Base-by-base conservation (phyloP, 805 yeast species). In the Ogataea angusta region DNA sequence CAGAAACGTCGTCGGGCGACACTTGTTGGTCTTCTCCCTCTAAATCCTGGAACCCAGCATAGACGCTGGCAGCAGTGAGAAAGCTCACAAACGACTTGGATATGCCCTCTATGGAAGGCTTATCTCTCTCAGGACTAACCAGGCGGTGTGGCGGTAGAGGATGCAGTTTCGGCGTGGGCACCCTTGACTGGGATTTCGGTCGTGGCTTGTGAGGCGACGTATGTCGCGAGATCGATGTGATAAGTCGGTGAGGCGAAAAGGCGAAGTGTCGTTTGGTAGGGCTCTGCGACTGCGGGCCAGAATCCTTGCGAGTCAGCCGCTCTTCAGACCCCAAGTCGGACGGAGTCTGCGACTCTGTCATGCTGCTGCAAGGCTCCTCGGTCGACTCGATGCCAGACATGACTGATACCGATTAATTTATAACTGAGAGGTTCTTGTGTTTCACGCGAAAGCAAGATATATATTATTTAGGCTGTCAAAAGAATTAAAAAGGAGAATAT, bases 51-150 rank as follows among this genome's bases (percentile, higher is more conserved):
- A 62, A 59, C 10, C 68, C 70, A 6, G 76, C 70, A 52, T 72
- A 75, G 43, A 75, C 69, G 46, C 79, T 73, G 0, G 83, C 80
- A 0, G 82, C 72, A 0, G 84, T 76, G 40, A 79, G 62, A 37
- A 76, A 53, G 0, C 77, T 73, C 3, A 75, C 79, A 48, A 79
- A 69, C 30, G 79, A 73, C 49, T 68, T 69, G 13, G 78, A 73
- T 59, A 73, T 70, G 30, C 67, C 70, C 10, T 67, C 65, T 1
- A 60, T 52, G 2, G 58, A 47, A 4, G 43, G 45, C 36, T 47
- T 41, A 21, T 47, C 53, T 26, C 31, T 28, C 10, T 49, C 50
- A 23, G 31, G 32, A 12, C 42, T 36, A 17, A 33, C 32, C 21
- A 31, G 26, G 2, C 47, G 40, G 27, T 42, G 47, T 5, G 39